Evolutionary conservation across 306 rosid species (phyloP), one percentile per base, ranked within the genome.

Genomic region (Macrotyloma uniflorum): DNA sequence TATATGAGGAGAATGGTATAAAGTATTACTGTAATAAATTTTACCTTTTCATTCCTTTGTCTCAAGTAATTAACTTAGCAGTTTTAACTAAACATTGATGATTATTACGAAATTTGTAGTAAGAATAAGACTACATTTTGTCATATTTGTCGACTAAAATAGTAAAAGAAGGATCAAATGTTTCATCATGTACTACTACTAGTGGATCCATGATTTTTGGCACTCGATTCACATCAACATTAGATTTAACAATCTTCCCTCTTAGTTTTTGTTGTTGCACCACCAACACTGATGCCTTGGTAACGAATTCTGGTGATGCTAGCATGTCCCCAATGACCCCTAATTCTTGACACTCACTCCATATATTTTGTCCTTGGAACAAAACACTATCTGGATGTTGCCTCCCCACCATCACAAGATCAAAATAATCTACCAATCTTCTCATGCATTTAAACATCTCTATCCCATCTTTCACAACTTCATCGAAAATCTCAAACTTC

Each of bases 241-340:
- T 11, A 0, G 43, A 53, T 2, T 33, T 70, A 3, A 42, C 3
- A 13, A 57, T 5, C 74, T 79, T 85, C 73, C 86, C 86, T 85
- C 85, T 71, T 16, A 85, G 33, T 81, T 85, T 88, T 26, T 89
- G 96, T 32, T 92, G 93, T 55, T 92, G 96, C 63, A 92, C 77
- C 51, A 92, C 91, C 80, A 92, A 26, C 18, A 90, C 79, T 0
- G 97, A 86, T 1, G 91, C 85, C n/a, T 87, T 76, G n/a, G 84
- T 85, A 3, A 45, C 54, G 45, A 83, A 80, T 59, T 89, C 92
- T 16, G 72, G 66, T n/a, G 96, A 86, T 33, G 92, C 84, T 20
- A 92, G 79, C 91, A 92, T 88, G 43, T 92, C 96, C 6, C 93
- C 97, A 15, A 92, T 15, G 8, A 82, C 70, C 15, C 93, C 97